Evolutionary conservation across 164 flowering plant genomes (phyloP).

Genomic region (Kingdonia uniflora): DNA sequence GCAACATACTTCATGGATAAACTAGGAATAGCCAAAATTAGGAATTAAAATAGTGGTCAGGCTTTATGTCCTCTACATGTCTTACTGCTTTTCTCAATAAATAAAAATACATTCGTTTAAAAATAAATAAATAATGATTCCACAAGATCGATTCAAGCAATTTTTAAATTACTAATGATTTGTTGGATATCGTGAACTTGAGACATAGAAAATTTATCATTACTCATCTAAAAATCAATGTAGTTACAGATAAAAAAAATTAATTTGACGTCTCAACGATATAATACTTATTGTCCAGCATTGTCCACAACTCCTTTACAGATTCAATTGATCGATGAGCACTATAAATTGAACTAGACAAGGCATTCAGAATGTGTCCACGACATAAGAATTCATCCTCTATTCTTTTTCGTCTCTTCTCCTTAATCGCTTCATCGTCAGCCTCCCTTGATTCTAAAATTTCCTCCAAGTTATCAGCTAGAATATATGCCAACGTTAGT

Average conservation of each 20-base stretch:
- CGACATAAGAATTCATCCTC: background rate
- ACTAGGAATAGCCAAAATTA: too few species aligned
- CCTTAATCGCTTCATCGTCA: too few species aligned
- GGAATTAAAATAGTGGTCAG: too few species aligned
- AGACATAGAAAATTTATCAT: background rate
- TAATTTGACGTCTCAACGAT: background rate
- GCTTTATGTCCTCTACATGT: too few species aligned
- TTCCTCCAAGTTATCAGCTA: background rate
- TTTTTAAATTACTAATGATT: conserved; percentile 1
- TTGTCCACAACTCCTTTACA: background rate
- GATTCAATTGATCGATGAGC: background rate
- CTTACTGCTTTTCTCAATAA: too few species aligned
- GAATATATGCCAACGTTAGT: background rate
- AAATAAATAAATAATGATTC: too few species aligned
- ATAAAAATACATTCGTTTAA: too few species aligned
- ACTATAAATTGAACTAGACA: background rate
- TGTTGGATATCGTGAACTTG: background rate
- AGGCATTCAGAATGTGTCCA: background rate
- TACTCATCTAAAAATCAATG: background rate
- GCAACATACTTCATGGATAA: too few species aligned
- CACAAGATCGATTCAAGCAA: background rate
- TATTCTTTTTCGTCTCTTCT: background rate
- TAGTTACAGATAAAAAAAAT: background rate
- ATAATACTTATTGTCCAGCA: background rate
- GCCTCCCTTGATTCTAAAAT: background rate